Evolutionary conservation across 2,329 filamentous ascomycete genomes (phyloP).

Genomic region (Fusarium algeriense): DNA sequence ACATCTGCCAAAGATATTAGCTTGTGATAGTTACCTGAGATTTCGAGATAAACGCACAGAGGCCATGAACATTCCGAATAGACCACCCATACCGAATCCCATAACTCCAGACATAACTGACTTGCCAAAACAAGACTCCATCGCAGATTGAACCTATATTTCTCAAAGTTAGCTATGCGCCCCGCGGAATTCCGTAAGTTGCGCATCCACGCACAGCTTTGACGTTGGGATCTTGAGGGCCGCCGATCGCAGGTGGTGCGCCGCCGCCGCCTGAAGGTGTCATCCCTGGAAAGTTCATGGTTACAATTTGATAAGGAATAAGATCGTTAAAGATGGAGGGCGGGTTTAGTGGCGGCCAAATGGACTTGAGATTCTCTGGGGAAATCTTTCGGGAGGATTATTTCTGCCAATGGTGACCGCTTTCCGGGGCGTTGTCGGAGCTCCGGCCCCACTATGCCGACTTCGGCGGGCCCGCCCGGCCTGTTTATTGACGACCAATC

Average conservation of each 20-base stretch:
- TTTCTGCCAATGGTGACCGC: conserved; percentile 59
- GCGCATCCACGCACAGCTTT: conserved; percentile 58
- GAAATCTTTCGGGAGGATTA: conserved; percentile 48
- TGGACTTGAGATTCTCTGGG: conserved; percentile 22
- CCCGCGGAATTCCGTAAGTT: neutral
- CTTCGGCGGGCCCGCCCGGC: conserved; percentile 12
- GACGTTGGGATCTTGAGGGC: conserved; percentile 64
- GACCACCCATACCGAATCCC: conserved; percentile 92
- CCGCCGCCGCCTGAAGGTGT: conserved; percentile 42
- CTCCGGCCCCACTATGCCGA: conserved; percentile 42
- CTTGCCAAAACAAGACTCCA: conserved; percentile 94
- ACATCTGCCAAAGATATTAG: conserved; percentile 74
- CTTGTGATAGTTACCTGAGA: neutral
- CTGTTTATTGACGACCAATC: neutral
- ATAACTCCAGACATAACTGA: conserved; percentile 90
- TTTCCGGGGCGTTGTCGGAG: conserved; percentile 33
- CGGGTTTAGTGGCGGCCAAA: conserved; percentile 34
- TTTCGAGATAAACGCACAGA: conserved; percentile 71
- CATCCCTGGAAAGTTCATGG: conserved; percentile 58
- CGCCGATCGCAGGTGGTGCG: conserved; percentile 45
- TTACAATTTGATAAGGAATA: conserved; percentile 9
- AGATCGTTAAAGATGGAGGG: conserved; percentile 25
- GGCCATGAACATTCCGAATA: conserved; percentile 98
- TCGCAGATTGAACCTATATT: conserved; percentile 80
- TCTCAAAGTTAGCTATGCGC: conserved; percentile 14